phyloP scores from a whole-genome alignment of 2,329 filamentous ascomycete species.

The Xylariaceae sp. region DNA sequence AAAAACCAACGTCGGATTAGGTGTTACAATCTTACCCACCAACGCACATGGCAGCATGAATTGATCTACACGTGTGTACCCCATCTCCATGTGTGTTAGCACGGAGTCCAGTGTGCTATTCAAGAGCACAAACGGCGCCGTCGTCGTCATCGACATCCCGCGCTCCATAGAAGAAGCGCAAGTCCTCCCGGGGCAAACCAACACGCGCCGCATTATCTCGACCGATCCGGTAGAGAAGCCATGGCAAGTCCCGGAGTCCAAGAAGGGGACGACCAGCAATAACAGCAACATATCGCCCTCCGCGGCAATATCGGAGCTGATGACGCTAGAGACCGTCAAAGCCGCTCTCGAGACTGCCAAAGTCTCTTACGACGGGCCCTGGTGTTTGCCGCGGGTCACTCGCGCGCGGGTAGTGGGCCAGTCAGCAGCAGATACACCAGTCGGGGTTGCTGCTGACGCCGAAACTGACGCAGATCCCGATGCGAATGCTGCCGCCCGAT shows the following conservation, averaged over 20 bases:
- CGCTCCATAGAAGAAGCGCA: constrained; percentile 64
- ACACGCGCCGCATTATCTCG: constrained; percentile 42
- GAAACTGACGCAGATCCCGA: not conserved
- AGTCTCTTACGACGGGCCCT: constrained; percentile 37
- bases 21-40: no score
- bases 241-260: constrained; percentile 52
- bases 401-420: constrained; percentile 4
- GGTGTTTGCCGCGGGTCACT: constrained; percentile 40
- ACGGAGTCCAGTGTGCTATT: constrained; percentile 45
- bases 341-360: constrained; percentile 39
- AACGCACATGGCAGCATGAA: not conserved
- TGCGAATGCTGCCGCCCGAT: constrained; percentile 6
- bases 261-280: constrained; percentile 33
- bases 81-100: not conserved
- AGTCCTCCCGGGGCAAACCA: constrained; percentile 37
- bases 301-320: constrained; percentile 50
- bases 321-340: constrained; percentile 44
- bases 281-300: constrained; percentile 34
- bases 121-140: constrained; percentile 43
- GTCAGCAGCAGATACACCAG: not conserved
- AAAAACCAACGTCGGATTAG: no score
- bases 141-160: constrained; percentile 64
- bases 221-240: constrained; percentile 39
- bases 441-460: not conserved
- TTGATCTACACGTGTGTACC: not conserved